phyloP scores from a whole-genome alignment of 495 filamentous ascomycete genomes.

The Penicillium lagena region DNA sequence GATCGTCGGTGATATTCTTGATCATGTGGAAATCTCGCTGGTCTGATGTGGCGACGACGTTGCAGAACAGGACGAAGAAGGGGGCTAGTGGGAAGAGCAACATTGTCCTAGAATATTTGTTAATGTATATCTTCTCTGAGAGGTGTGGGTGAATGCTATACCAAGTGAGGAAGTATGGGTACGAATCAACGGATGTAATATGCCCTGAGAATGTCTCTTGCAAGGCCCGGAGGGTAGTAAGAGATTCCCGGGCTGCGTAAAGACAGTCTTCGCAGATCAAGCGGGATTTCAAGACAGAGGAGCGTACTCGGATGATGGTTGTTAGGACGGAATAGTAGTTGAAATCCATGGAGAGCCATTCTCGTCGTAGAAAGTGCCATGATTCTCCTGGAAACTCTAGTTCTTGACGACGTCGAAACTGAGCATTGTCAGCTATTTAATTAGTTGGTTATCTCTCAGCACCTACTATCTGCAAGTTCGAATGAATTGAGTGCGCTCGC shows the following conservation, averaged over 20 bases:
- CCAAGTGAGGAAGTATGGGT: conserved; percentile 27
- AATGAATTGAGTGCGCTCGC: conserved; percentile 11
- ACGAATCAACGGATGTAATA: conserved; percentile 13
- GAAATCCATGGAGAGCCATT: conserved; percentile 26
- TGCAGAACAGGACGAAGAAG: conserved; percentile 29
- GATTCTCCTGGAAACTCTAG: conserved; percentile 4
- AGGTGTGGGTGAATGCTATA: background rate
- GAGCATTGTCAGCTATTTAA: background rate
- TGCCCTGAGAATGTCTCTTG: conserved; percentile 14
- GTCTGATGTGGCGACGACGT: conserved; percentile 25
- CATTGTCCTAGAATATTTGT: conserved; percentile 17
- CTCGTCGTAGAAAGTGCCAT: conserved; percentile 12
- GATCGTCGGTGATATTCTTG: conserved; percentile 18
- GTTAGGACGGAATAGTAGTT: conserved; percentile 22
- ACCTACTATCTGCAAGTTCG: conserved; percentile 14
- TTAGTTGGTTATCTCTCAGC: background rate
- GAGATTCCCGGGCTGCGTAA: conserved; percentile 16
- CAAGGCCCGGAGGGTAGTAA: conserved; percentile 15
- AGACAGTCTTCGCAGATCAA: conserved; percentile 23
- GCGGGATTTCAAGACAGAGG: conserved; percentile 15
- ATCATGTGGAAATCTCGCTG: conserved; percentile 24
- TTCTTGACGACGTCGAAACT: conserved; percentile 17
- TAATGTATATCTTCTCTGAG: background rate
- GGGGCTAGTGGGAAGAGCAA: conserved; percentile 24
- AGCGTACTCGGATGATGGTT: conserved; percentile 18